Base-by-base conservation (phyloP, 345 rosid species). In the Passiflora organensis region DNA sequence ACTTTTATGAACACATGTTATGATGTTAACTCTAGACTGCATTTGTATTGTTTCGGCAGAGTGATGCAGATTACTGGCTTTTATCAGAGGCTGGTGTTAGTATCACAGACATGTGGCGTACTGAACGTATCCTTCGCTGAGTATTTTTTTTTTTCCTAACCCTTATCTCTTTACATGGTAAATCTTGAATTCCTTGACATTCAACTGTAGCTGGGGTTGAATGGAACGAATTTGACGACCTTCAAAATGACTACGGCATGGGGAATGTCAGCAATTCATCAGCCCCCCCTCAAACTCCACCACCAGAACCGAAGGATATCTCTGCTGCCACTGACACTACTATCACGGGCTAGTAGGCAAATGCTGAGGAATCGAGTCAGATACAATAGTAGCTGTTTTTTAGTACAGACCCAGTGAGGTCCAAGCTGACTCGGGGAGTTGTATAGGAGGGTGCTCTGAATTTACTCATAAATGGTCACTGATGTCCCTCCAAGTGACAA, bases 41-140 rank as follows among this genome's bases (percentile, higher is more conserved):
- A 2, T 50, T 43, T 39, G 51, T 12, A 60, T 49, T 71, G 72
- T n/a, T n/a, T n/a, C n/a, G n/a, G n/a, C 82, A 87, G 96, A 76
- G 76, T 66, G 91, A 79, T 53, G 87, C 83, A 52, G 99, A 93
- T 74, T 93, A 89, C 81, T 86, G 95, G 96, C 91, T 89, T 34
- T 78, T 79, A 70, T 89, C 99, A 70, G 99, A 93, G 59, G 80
- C 87, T 13, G 90, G 74, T 16, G 80, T 89, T 65, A 89, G 96
- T 82, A 80, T 86, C 60, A 89, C 95, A 17, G 91, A 89, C 76
- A 74, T 84, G 67, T 93, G 99, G 96, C 76, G 63, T 36, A 65
- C 78, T 48, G 96, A 86, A 64, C 50, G 99, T 89, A 93, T 89
- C 87, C 91, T 86, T 60, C 19, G 47, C 37, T 43, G 6, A 32